These are phyloP conservation scores for Lecanoromycetidae sp. DNA, from an alignment of 2,329 filamentous ascomycete genomes.

Conservation along the genomic window DNA sequence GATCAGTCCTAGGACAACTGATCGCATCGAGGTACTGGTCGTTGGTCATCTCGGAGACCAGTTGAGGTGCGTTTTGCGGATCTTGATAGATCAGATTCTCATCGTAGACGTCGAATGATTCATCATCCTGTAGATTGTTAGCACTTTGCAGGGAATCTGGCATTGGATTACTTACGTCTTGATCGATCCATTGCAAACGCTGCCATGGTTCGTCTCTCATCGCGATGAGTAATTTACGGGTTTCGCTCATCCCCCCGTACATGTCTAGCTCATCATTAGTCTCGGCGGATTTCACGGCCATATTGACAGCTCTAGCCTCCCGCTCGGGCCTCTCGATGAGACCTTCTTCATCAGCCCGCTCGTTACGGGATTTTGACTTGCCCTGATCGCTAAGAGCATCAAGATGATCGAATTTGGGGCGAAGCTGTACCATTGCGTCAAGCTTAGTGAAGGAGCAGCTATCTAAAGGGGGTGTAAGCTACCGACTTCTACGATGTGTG, in stretches of 20 bases:
- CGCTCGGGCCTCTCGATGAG: slow-evolving; percentile 23
- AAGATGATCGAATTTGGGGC: slow-evolving; percentile 84
- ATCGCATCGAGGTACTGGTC: slow-evolving; percentile 52
- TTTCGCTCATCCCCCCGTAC: slow-evolving; percentile 46
- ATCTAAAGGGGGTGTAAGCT: slow-evolving; percentile 38
- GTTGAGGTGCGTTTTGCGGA: slow-evolving; percentile 32
- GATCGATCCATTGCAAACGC: slow-evolving; percentile 66
- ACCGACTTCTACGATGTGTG: slow-evolving; percentile 7
- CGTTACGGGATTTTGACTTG: slow-evolving; percentile 33
- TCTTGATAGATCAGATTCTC: slow-evolving; percentile 53
- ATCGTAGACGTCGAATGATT: slow-evolving; percentile 64
- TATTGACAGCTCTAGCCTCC: slow-evolving; percentile 66
- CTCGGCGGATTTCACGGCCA: slow-evolving; percentile 68
- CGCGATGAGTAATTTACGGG: slow-evolving; percentile 59
- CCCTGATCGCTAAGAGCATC: slow-evolving; percentile 71
- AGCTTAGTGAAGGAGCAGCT: slow-evolving; percentile 79
- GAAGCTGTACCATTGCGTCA: slow-evolving; percentile 72
- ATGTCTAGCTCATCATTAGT: slow-evolving; percentile 46
- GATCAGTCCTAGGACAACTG: slow-evolving; percentile 41
- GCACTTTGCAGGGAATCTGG: not conserved
- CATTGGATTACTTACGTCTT: slow-evolving; percentile 42
- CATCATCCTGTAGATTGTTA: slow-evolving; percentile 37
- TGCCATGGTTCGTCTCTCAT: slow-evolving; percentile 79
- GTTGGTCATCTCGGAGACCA: slow-evolving; percentile 45
- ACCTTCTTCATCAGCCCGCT: slow-evolving; percentile 33